phyloP scores from a whole-genome alignment of 1,284 basidiomycete genomes.

The Fomitopsis palustris region DNA sequence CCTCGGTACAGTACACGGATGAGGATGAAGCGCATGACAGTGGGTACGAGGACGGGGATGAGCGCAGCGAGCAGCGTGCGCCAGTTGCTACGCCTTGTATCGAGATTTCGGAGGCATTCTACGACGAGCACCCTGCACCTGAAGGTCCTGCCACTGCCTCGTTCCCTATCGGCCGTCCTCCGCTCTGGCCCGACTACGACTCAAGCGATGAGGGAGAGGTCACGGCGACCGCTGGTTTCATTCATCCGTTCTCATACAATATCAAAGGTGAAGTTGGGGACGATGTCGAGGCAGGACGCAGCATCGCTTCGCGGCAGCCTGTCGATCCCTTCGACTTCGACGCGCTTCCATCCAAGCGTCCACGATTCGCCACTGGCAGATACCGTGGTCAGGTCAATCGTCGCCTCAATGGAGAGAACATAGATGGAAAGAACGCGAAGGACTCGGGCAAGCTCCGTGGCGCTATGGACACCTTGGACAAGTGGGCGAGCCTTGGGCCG shows the following conservation, averaged over 20 bases:
- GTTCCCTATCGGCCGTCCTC: conserved; percentile 5
- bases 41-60: conserved; percentile 10
- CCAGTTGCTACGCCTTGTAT: conserved; percentile 27
- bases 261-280: conserved; percentile 25
- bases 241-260: conserved; percentile 47
- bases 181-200: conserved; percentile 21
- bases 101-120: conserved; percentile 61
- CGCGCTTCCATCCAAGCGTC: conserved; percentile 34
- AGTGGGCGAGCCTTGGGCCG: conserved; percentile 5
- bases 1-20: conserved; percentile 3
- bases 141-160: conserved; percentile 47
- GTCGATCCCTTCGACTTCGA: conserved; percentile 58
- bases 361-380: conserved; percentile 2
- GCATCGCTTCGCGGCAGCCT: conserved; percentile 34
- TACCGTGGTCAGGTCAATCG: conserved; percentile 4
- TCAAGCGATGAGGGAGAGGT: conserved; percentile 17
- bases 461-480: neutral
- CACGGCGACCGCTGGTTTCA: conserved; percentile 51
- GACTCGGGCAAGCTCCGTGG: neutral
- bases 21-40: conserved; percentile 7
- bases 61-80: neutral
- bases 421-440: neutral
- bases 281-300: conserved; percentile 18
- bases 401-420: neutral
- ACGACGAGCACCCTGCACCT: conserved; percentile 51